A percentile compares a stretch with the other conserved stretches of the same genome.
phyloP scores from a whole-genome alignment of 805 yeast species.

The Kodamaea kakaduensis region DNA sequence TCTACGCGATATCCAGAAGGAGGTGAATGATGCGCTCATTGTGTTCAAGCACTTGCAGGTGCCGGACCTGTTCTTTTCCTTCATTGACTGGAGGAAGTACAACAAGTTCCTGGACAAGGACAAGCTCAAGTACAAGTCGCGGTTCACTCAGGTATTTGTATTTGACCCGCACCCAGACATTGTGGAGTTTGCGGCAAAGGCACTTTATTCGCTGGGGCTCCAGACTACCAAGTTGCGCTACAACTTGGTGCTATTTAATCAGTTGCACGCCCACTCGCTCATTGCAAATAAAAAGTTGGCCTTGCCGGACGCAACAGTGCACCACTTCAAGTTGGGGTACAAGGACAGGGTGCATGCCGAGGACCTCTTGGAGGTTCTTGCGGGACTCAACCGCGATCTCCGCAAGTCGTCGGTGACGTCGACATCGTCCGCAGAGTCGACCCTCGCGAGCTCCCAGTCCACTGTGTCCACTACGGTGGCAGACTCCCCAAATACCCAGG shows the following conservation, averaged over 20 bases:
- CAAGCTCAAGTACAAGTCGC: constrained; percentile 8
- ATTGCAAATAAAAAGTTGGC: constrained; percentile 6
- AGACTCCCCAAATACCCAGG: background rate
- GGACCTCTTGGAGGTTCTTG: constrained; percentile 17
- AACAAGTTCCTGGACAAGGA: constrained; percentile 3
- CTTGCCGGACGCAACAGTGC: constrained; percentile 15
- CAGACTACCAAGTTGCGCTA: constrained; percentile 25
- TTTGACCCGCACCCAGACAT: constrained; percentile 17
- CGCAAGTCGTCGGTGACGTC: constrained; percentile 3
- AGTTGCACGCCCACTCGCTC: constrained; percentile 14
- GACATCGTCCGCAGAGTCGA: constrained; percentile 10
- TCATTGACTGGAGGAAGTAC: constrained; percentile 11
- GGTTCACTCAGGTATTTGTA: constrained; percentile 20
- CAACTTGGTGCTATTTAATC: constrained; percentile 20
- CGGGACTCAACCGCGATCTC: constrained; percentile 10
- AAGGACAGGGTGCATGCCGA: constrained; percentile 18
- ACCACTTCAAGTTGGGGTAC: constrained; percentile 18
- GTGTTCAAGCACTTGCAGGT: constrained; percentile 26
- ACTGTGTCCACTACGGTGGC: constrained; percentile 8
- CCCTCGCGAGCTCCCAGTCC: constrained; percentile 6
- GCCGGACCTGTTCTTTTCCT: constrained; percentile 9
- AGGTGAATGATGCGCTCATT: constrained; percentile 37
- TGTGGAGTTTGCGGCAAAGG: constrained; percentile 19
- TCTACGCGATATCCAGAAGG: constrained; percentile 24
- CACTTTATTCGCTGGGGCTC: constrained; percentile 24